Percentiles rank a stretch among this genome's conserved stretches.
Evolutionary conservation across 2,329 filamentous ascomycete species (phyloP).

Genomic region (Calonectria fujianensis): DNA sequence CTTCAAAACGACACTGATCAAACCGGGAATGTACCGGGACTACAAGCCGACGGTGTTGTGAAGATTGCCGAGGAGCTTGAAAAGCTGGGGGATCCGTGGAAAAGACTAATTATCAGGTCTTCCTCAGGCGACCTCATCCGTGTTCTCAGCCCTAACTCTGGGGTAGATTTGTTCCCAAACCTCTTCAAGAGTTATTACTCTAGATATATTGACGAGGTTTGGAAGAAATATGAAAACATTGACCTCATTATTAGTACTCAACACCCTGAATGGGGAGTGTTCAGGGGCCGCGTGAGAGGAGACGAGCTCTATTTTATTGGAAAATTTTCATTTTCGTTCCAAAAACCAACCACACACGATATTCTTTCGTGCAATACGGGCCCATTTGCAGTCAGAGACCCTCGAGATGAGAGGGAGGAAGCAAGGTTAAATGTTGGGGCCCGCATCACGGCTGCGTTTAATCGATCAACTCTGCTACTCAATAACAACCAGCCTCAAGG

Average conservation of each 20-base stretch:
- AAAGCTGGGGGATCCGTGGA: conserved; percentile 71
- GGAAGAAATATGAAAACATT: conserved; percentile 67
- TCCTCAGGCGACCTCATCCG: conserved; percentile 65
- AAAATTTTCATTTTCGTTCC: conserved; percentile 62
- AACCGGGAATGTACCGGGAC: conserved; percentile 68
- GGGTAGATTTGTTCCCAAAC: conserved; percentile 63
- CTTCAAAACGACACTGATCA: conserved; percentile 68
- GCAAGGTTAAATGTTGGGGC: conserved; percentile 80
- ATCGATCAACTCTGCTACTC: conserved; percentile 80
- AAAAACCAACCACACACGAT: conserved; percentile 68
- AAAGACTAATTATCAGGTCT: conserved; percentile 68
- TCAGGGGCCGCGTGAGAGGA: conserved; percentile 65
- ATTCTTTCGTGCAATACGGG: conserved; percentile 74
- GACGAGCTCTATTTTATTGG: conserved; percentile 64
- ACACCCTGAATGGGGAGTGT: conserved; percentile 68
- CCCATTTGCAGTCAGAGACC: conserved; percentile 65
- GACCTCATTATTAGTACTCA: conserved; percentile 74
- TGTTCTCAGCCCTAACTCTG: conserved; percentile 73
- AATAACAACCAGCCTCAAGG: conserved; percentile 71
- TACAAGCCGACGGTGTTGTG: conserved; percentile 68
- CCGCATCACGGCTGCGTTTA: conserved; percentile 84
- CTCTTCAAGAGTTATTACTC: conserved; percentile 72
- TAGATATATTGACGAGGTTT: conserved; percentile 70
- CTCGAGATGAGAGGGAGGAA: conserved; percentile 47
- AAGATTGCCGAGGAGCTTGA: conserved; percentile 66